phyloP scores from a whole-genome alignment of 768 basidiomycete genomes.

The Crassisporium funariophilum region DNA sequence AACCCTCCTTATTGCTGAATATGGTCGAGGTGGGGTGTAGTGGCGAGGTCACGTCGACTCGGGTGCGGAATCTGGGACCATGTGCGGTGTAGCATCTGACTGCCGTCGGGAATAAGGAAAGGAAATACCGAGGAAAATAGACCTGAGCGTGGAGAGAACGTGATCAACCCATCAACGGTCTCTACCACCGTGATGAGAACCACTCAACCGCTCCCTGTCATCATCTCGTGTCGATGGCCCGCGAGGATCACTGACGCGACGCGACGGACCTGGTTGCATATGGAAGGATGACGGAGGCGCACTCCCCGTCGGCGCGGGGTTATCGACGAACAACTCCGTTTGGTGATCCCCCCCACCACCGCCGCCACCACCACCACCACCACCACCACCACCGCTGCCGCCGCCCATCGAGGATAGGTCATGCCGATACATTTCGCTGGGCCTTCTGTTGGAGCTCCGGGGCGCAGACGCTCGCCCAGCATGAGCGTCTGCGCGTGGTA shows the following conservation, averaged over 20 bases:
- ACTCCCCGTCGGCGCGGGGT: conserved; percentile 7
- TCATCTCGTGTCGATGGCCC: conserved; percentile 35
- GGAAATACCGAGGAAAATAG: neutral
- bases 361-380: conserved; percentile 5
- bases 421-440: conserved; percentile 38
- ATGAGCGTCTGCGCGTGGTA: conserved; percentile 76
- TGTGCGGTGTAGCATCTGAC: conserved; percentile 19
- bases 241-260: conserved; percentile 12
- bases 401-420: conserved; percentile 11
- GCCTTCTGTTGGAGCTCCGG: conserved; percentile 42
- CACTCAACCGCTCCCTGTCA: conserved; percentile 30
- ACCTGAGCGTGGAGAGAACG: neutral
- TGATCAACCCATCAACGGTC: conserved; percentile 20
- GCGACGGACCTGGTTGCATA: conserved; percentile 26
- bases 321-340: conserved; percentile 30
- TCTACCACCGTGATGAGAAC: conserved; percentile 18
- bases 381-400: conserved; percentile 1
- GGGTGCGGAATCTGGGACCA: conserved; percentile 12
- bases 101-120: conserved; percentile 7
- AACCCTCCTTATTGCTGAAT: too few species aligned
- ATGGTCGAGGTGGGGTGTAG: neutral
- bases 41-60: conserved; percentile 6
- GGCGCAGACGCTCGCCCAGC: conserved; percentile 83
- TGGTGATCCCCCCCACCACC: neutral
- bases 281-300: conserved; percentile 27